Conservation (phyloP, 2,329 filamentous ascomycete species). For the Botrytis pseudocinerea region DNA sequence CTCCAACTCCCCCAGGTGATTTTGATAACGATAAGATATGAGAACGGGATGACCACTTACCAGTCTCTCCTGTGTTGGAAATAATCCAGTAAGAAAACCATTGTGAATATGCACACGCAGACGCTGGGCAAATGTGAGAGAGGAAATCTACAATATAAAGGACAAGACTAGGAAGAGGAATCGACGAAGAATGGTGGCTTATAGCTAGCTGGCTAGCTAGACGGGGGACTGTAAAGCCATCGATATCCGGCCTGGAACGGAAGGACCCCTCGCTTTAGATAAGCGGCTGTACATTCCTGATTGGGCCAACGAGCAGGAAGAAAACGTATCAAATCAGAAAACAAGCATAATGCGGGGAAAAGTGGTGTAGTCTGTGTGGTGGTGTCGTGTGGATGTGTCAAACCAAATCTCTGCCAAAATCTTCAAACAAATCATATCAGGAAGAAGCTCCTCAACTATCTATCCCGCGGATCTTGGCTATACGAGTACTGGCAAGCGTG, state of each 20-base stretch:
- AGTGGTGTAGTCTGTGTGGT: neutral
- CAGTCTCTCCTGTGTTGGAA: slow-evolving; percentile 41
- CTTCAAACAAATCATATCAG: neutral
- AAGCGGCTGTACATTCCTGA: slow-evolving; percentile 34
- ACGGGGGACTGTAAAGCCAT: slow-evolving; percentile 7
- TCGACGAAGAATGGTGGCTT: neutral
- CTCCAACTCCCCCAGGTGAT: neutral
- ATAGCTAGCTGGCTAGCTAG: neutral
- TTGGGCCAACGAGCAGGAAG: neutral
- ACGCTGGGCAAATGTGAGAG: neutral
- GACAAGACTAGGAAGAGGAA: slow-evolving; percentile 13
- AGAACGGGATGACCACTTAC: slow-evolving; percentile 29
- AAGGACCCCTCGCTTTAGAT: slow-evolving; percentile 18
- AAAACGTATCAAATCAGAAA: neutral
- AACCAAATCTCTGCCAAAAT: neutral
- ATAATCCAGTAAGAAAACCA: slow-evolving; percentile 41
- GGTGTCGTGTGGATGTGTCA: neutral
- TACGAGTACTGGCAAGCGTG: neutral
- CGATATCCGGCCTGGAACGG: slow-evolving; percentile 19
- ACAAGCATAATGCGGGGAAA: neutral
- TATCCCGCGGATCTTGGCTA: too few species aligned
- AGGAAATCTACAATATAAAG: slow-evolving; percentile 5
- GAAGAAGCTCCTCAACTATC: too few species aligned
- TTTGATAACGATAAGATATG: slow-evolving; percentile 16
- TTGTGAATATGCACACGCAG: slow-evolving; percentile 26